phyloP scores from a whole-genome alignment of 495 filamentous ascomycete genomes.

The Trichoderma erinaceum region DNA sequence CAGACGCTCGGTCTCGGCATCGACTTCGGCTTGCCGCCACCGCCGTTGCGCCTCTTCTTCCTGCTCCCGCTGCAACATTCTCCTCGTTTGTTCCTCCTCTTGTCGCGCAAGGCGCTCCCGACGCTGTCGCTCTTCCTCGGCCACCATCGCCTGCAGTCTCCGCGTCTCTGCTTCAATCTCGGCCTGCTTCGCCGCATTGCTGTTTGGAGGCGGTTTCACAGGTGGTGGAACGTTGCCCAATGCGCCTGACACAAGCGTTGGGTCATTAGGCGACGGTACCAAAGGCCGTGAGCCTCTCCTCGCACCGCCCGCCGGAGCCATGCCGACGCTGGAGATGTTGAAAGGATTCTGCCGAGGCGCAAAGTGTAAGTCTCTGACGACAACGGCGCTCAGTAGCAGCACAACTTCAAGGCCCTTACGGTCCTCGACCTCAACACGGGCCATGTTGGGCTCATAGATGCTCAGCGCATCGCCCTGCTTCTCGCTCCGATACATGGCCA shows the following conservation, averaged over 20 bases:
- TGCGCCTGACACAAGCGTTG: slow-evolving; percentile 29
- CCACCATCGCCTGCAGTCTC: slow-evolving; percentile 51
- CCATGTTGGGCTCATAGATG: slow-evolving; percentile 87
- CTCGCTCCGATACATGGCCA: slow-evolving; percentile 65
- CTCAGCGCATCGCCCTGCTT: slow-evolving; percentile 51
- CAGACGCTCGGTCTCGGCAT: slow-evolving; percentile 79
- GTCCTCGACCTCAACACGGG: slow-evolving; percentile 87
- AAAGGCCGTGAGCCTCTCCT: slow-evolving; percentile 21
- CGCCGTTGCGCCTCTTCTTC: slow-evolving; percentile 67
- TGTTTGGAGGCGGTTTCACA: slow-evolving; percentile 25
- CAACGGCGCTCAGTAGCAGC: slow-evolving; percentile 70
- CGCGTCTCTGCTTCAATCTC: slow-evolving; percentile 59
- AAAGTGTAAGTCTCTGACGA: slow-evolving; percentile 84
- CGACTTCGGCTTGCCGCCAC: slow-evolving; percentile 64
- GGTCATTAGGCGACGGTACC: slow-evolving; percentile 18
- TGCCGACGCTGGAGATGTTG: slow-evolving; percentile 53
- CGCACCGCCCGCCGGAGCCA: background rate
- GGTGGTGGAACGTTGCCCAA: slow-evolving; percentile 16
- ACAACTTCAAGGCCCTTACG: slow-evolving; percentile 89
- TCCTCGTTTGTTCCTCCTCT: slow-evolving; percentile 65
- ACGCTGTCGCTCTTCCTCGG: slow-evolving; percentile 24
- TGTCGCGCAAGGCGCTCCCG: slow-evolving; percentile 37
- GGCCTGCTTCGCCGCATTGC: slow-evolving; percentile 49
- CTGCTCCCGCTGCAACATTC: slow-evolving; percentile 73
- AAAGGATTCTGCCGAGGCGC: slow-evolving; percentile 62